These are phyloP conservation scores for Moesziomyces antarcticus DNA, from an alignment of 1,284 basidiomycete species.

Conservation along the genomic window DNA sequence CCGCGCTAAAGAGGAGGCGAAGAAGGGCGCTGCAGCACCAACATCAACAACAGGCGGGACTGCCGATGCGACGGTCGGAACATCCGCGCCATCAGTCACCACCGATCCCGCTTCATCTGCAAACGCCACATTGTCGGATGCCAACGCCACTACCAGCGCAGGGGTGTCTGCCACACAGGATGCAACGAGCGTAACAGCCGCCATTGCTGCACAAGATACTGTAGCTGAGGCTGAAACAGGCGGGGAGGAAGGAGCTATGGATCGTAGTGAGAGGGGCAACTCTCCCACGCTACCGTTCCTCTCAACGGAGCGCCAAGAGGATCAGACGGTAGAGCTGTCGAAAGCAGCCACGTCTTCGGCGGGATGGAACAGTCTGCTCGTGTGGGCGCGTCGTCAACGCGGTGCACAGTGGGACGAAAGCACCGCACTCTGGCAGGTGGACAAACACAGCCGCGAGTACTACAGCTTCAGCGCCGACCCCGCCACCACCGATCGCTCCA, in stretches of 20 bases:
- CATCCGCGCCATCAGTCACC: too few relatives aligned
- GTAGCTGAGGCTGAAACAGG: neutral
- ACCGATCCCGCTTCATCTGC: too few relatives aligned
- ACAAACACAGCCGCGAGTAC: slow-evolving; percentile 43
- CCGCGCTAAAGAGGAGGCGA: slow-evolving; percentile 31
- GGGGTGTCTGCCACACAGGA: too few relatives aligned
- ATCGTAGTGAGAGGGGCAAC: slow-evolving; percentile 27
- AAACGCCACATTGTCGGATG: too few relatives aligned
- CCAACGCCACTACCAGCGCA: too few relatives aligned
- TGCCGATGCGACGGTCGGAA: neutral
- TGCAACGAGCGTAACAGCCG: too few relatives aligned
- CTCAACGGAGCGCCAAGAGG: slow-evolving; percentile 19
- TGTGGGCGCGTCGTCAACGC: slow-evolving; percentile 55
- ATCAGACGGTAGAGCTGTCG: slow-evolving; percentile 29
- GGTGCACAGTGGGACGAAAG: slow-evolving; percentile 60
- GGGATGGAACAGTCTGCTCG: slow-evolving; percentile 58
- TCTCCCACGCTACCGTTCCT: slow-evolving; percentile 38
- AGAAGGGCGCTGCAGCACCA: slow-evolving; percentile 13
- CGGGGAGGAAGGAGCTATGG: slow-evolving; percentile 8
- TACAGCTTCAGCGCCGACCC: slow-evolving; percentile 44
- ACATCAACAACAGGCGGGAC: neutral
- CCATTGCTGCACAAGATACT: neutral
- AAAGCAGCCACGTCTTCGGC: slow-evolving; percentile 55
- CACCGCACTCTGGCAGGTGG: slow-evolving; percentile 54
- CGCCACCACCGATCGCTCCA: slow-evolving; percentile 18